These are phyloP conservation scores for Trichoderma gamsii DNA, from an alignment of 495 filamentous ascomycete genomes.

Conservation along the genomic window DNA sequence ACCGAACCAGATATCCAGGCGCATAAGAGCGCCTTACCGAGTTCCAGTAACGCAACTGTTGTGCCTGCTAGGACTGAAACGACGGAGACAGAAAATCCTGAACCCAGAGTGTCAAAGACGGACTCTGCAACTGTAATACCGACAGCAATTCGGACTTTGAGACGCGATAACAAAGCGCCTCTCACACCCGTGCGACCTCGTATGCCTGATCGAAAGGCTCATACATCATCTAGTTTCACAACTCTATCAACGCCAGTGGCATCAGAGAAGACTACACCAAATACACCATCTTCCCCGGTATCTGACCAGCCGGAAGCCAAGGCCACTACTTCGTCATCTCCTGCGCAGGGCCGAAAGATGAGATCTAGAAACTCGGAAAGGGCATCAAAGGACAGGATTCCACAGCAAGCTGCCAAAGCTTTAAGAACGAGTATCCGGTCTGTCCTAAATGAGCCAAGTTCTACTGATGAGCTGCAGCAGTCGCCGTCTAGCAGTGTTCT, in stretches of 20 bases:
- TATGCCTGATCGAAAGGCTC: background rate
- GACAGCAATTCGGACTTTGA: background rate
- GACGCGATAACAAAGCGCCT: background rate
- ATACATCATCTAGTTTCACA: background rate
- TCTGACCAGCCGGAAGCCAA: background rate
- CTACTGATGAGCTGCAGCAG: constrained; percentile 19
- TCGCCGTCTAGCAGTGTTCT: constrained; percentile 19
- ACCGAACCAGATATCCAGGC: background rate
- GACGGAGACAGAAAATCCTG: background rate
- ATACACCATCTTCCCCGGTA: background rate
- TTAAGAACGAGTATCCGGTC: background rate
- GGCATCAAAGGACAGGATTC: background rate
- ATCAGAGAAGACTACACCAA: background rate
- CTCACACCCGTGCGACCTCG: background rate
- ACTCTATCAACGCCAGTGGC: background rate
- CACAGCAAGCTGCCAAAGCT: background rate
- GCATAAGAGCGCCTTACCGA: background rate
- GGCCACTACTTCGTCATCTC: background rate
- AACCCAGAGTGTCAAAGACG: background rate
- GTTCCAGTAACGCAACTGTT: background rate
- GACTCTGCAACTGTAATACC: background rate
- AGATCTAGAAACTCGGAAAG: background rate
- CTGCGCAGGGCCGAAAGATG: background rate
- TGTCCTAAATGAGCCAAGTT: background rate
- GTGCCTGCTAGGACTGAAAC: background rate